A percentile compares a stretch with the other conserved stretches of the same genome.
These are phyloP conservation scores for Pelargonium nanum DNA, from an alignment of 345 rosid species.

Conservation along the genomic window DNA sequence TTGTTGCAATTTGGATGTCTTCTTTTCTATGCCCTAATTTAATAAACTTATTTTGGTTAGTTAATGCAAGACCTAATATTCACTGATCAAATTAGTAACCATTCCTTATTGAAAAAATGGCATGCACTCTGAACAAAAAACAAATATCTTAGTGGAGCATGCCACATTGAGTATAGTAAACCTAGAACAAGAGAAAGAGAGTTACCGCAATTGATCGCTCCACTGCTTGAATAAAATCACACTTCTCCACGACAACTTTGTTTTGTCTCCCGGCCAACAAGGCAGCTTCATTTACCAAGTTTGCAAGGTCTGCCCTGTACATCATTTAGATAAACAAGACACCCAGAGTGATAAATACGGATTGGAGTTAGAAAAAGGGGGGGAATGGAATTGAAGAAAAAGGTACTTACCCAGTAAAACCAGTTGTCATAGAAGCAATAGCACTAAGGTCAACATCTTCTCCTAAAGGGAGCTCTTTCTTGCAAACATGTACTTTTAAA, in stretches of 20 bases:
- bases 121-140: not conserved
- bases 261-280: slow-evolving; percentile 83
- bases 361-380: not conserved
- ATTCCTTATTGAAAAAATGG: not conserved
- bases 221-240: slow-evolving; percentile 89
- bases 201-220: slow-evolving; percentile 88
- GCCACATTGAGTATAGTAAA: not conserved
- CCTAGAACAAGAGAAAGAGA: not conserved
- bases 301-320: slow-evolving; percentile 94
- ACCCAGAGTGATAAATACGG: not conserved
- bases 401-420: slow-evolving; percentile 80
- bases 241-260: slow-evolving; percentile 63
- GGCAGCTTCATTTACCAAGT: slow-evolving; percentile 97
- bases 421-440: slow-evolving; percentile 93
- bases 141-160: not conserved
- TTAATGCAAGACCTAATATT: not conserved
- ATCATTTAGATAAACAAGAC: slow-evolving; percentile 9
- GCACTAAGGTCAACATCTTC: slow-evolving; percentile 61
- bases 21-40: slow-evolving; percentile 88
- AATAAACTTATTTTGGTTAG: slow-evolving; percentile 1
- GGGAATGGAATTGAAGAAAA: slow-evolving; percentile 1
- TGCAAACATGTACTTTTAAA: slow-evolving; percentile 68
- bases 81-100: not conserved
- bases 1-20: slow-evolving; percentile 77
- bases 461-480: slow-evolving; percentile 77